Evolutionary conservation across 805 yeast species (phyloP), one percentile per base, ranked within the genome.

Genomic region (Suhomyces vadensis): DNA sequence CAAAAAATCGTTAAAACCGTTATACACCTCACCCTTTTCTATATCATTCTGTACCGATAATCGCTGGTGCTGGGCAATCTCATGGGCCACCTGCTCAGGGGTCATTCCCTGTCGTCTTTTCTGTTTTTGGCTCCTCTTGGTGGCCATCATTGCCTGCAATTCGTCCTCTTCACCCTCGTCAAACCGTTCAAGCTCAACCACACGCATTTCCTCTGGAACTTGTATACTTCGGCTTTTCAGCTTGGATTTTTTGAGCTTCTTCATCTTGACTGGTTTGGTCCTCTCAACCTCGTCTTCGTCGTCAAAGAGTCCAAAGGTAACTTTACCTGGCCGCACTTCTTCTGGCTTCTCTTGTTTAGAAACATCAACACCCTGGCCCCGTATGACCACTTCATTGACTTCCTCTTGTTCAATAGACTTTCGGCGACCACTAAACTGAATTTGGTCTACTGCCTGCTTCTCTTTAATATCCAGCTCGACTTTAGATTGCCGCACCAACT

Each of bases 1-100:
- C 48, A 58, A 53, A 46, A 74, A 73, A 24, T 72, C 78, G 22
- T 60, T 58, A 1, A 76, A 76, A 19, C 69, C 76, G 51, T 77
- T 44, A 17, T 50, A 57, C 3, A 57, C 53, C 22, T 53, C 31
- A 2, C 53, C 55, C 6, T 42, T 41, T 17, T 42, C 46, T 13
- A 51, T 23, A 35, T 55, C 56, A 6, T 52, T 46, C n/a, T 48
- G 46, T 11, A 39, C 23, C 43, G 52, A 58, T 42, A 41, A 46
- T 35, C 55, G 49, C 37, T 45, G 51, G 47, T 47, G 51, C 55
- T 37, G 53, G 19, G 58, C 53, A 4, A 77, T 60, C 39, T 74
- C 74, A 9, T 53, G 48, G 0, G 75, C 79, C 2, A 76, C 53
- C 21, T 65, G 56, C 41, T 64, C 67, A 7, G 65, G 65, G 3